Evolutionary conservation across 2,329 filamentous ascomycete genomes (phyloP).

Genomic region (Sarocladium kiliense): DNA sequence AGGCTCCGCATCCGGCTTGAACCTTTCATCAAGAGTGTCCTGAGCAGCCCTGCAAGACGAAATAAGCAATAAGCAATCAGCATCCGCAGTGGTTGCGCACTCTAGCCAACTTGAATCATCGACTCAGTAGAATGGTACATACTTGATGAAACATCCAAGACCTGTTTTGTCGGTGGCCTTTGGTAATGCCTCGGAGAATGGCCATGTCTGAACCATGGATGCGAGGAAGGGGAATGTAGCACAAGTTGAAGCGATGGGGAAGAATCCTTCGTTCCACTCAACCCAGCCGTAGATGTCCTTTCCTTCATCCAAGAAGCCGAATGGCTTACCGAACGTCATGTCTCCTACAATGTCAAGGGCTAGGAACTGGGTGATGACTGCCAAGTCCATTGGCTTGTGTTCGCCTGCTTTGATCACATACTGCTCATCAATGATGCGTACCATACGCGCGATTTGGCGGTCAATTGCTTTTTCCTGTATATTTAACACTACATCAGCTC

Average conservation of each 20-base stretch:
- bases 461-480: constrained; percentile 5
- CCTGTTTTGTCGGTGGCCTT: constrained; percentile 22
- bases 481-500: too few relatives aligned
- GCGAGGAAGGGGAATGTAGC: constrained; percentile 31
- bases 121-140: neutral
- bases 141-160: constrained; percentile 19
- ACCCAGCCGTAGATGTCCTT: constrained; percentile 44
- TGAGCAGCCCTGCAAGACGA: neutral
- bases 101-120: too few relatives aligned
- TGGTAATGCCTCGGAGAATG: constrained; percentile 24
- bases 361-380: constrained; percentile 47
- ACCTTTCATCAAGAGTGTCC: neutral
- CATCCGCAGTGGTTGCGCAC: too few relatives aligned
- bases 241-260: constrained; percentile 30
- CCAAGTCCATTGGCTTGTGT: constrained; percentile 38
- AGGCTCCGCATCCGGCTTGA: constrained; percentile 34
- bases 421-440: constrained; percentile 3
- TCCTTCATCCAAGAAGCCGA: constrained; percentile 43
- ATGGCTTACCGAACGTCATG: constrained; percentile 44
- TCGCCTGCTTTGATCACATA: neutral
- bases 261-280: constrained; percentile 28
- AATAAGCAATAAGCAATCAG: constrained; percentile 20
- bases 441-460: neutral
- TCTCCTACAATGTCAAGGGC: constrained; percentile 52
- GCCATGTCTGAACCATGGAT: constrained; percentile 33